These are phyloP conservation scores for Ceratocystis cacaofunesta DNA, from an alignment of 2,329 filamentous ascomycete species.

Conservation along the genomic window DNA sequence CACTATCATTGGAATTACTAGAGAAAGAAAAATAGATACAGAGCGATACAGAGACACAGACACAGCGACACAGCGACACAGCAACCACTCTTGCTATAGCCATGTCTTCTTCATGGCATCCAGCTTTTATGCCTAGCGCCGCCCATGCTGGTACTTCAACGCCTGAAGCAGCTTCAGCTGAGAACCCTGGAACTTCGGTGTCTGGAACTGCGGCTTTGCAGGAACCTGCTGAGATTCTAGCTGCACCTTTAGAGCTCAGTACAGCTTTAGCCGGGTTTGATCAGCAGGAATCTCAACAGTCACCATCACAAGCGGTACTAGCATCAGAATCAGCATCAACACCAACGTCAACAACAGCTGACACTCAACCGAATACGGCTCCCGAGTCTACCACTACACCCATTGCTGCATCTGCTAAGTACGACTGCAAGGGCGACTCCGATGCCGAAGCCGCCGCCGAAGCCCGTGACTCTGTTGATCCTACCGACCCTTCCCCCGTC, in stretches of 20 bases:
- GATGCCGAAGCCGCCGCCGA: not conserved
- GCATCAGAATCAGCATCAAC: not conserved
- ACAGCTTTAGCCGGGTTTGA: too few relatives aligned
- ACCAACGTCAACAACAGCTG: not conserved
- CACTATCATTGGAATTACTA: too few relatives aligned
- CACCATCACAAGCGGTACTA: too few relatives aligned
- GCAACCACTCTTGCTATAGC: constrained; percentile 16
- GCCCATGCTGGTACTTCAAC: not conserved
- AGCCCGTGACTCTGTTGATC: not conserved
- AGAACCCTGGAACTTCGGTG: not conserved
- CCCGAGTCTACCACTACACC: not conserved
- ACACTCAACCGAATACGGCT: too few relatives aligned
- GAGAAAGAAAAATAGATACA: too few relatives aligned
- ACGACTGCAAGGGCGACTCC: not conserved
- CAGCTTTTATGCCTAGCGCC: constrained; percentile 27
- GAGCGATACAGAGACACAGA: too few relatives aligned
- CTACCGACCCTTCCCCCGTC: constrained; percentile 5
- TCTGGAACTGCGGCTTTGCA: not conserved
- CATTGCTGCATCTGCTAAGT: not conserved
- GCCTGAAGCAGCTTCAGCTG: not conserved
- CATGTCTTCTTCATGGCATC: constrained; percentile 31
- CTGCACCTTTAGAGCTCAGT: not conserved
- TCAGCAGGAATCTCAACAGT: too few relatives aligned
- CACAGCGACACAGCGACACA: not conserved
- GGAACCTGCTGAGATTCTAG: not conserved